Evolutionary conservation across 139 green algal genomes (phyloP), one percentile per base, ranked within the genome.

Genomic region (Chlamydomonas sp.): DNA sequence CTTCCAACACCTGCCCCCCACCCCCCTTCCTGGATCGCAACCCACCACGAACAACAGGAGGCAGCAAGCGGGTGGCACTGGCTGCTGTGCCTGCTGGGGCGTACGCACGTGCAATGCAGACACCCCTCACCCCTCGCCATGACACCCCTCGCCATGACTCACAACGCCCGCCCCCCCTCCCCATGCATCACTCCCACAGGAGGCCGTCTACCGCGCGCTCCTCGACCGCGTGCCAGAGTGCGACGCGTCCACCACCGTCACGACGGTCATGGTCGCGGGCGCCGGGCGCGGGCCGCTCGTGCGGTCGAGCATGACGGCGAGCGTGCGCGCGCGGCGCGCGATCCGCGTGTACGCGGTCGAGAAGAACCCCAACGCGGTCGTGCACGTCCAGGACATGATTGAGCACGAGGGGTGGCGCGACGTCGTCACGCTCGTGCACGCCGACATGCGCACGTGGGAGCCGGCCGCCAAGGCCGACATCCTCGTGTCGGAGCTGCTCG

Each of bases 351-450:
- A 90, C 66, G 95, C 95, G 0, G 85, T 99, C 50, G 95, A 99
- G 79, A 99, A 99, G 80, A 99, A 99, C 80, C 89, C 94, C 24
- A 96, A 97, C 65, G 95, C 95, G 0, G 75, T 98, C 4, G 81
- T 97, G 59, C 91, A 90, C 26, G 86, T 98, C 49, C 88, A 96
- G 69, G 69, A 80, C 39, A 85, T 96, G 48, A 65, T 91, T 22
- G 47, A 57, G 0, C 58, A 58, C 0, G 88, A 96, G 76, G 83
- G 85, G 31, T 96, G 84, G 81, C 30, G 70, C 54, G 37, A 78
- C 16, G 22, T 61, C 29, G 76, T 83, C 26, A 72, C 39, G 2
- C 77, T 97, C 6, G 83, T 96, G 58, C 71, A 79, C 3, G 87
- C 79, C 0, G 93, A 97, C 81, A 97, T 97, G 91, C 82, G 93